Percentiles rank a stretch among this genome's conserved stretches.
These are phyloP conservation scores for Botrytis aclada DNA, from an alignment of 2,329 filamentous ascomycete genomes.

Conservation along the genomic window DNA sequence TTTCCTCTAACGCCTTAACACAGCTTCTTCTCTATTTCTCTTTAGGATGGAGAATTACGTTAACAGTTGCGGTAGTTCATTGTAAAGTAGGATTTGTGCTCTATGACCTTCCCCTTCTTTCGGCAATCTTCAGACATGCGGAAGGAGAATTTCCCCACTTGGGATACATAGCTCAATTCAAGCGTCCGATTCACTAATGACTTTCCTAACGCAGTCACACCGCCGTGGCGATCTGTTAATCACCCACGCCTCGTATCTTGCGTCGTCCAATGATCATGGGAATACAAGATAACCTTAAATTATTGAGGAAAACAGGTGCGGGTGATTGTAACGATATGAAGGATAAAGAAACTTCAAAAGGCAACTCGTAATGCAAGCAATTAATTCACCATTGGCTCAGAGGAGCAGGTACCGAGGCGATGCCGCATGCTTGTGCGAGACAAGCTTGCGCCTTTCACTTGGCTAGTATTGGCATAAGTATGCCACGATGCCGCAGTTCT, in stretches of 20 bases:
- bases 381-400: constrained; percentile 11
- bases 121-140: background rate
- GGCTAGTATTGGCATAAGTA: constrained; percentile 18
- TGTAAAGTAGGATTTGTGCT: background rate
- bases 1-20: background rate
- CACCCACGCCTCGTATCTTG: background rate
- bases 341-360: constrained; percentile 3
- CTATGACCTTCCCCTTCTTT: constrained; percentile 11
- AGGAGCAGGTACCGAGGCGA: constrained; percentile 17
- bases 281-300: constrained; percentile 15
- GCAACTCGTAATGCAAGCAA: constrained; percentile 1
- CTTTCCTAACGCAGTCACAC: constrained; percentile 14
- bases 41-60: background rate
- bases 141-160: constrained; percentile 10
- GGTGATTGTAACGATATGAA: background rate
- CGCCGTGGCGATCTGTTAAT: constrained; percentile 11
- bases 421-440: constrained; percentile 4
- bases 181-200: constrained; percentile 6
- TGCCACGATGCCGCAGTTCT: background rate
- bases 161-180: background rate
- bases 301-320: background rate
- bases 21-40: background rate
- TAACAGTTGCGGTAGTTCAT: background rate
- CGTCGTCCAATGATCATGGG: constrained; percentile 1
- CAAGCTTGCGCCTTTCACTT: constrained; percentile 11